Percentiles rank a stretch among this genome's conserved stretches.
These are phyloP conservation scores for Fusarium sacchari DNA, from an alignment of 2,329 filamentous ascomycete genomes.

Conservation along the genomic window DNA sequence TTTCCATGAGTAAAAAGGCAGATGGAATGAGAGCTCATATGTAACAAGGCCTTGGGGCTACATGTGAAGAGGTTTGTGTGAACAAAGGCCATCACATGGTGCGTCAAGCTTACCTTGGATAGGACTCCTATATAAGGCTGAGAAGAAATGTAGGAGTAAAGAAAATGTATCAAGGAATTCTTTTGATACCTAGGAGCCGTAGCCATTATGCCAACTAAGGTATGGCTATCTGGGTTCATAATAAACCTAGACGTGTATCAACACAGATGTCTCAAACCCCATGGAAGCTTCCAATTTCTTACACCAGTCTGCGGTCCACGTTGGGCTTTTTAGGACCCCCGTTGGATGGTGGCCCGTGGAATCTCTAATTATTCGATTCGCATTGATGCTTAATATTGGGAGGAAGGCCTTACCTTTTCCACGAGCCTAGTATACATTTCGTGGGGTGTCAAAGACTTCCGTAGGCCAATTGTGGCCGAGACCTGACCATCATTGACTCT, in stretches of 20 bases:
- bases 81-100: no score
- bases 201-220: accelerated
- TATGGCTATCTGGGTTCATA: background rate
- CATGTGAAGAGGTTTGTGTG: no score
- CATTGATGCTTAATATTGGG: no score
- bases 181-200: accelerated
- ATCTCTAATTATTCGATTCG: background rate
- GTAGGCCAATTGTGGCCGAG: accelerated
- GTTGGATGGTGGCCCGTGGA: background rate
- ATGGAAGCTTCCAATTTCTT: background rate
- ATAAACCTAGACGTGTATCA: background rate
- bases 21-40: background rate
- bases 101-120: accelerated
- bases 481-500: background rate
- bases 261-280: no score
- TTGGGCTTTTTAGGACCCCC: accelerated
- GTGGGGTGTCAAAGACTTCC: background rate
- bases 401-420: background rate
- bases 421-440: background rate
- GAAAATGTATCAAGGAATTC: background rate
- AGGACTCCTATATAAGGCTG: background rate
- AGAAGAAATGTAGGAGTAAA: background rate
- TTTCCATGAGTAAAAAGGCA: background rate
- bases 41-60: accelerated
- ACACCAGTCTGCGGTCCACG: background rate